Evolutionary conservation across 768 basidiomycete species (phyloP).

Genomic region (Rhizopogon vesiculosus): DNA sequence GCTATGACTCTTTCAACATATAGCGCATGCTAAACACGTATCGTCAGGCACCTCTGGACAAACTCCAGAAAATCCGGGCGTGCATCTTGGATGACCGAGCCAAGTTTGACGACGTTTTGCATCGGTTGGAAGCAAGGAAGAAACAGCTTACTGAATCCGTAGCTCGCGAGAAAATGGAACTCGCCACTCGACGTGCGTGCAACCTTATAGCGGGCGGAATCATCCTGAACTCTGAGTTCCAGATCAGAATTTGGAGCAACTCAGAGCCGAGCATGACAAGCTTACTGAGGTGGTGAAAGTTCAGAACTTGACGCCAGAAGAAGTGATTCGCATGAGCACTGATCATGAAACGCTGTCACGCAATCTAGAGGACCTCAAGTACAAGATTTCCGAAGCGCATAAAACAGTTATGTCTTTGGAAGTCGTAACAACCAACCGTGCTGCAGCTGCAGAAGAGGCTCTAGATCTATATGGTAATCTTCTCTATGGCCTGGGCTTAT

Average conservation of each 20-base stretch:
- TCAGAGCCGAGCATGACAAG: slow-evolving; percentile 59
- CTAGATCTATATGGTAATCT: slow-evolving; percentile 75
- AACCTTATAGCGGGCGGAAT: background rate
- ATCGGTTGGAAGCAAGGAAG: slow-evolving; percentile 64
- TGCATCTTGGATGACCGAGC: slow-evolving; percentile 68
- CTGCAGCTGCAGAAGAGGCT: slow-evolving; percentile 77
- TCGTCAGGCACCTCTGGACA: slow-evolving; percentile 54
- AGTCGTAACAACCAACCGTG: slow-evolving; percentile 75
- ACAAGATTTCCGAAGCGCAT: slow-evolving; percentile 71
- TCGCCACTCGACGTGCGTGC: slow-evolving; percentile 47
- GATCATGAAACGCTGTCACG: slow-evolving; percentile 78
- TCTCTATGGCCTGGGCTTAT: slow-evolving; percentile 70
- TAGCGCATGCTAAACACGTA: background rate
- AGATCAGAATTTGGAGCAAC: slow-evolving; percentile 61
- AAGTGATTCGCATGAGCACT: slow-evolving; percentile 86
- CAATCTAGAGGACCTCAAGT: slow-evolving; percentile 71
- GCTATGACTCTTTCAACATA: background rate
- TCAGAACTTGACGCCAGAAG: slow-evolving; percentile 90
- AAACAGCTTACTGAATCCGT: slow-evolving; percentile 66
- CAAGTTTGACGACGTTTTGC: slow-evolving; percentile 73
- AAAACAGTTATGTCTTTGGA: slow-evolving; percentile 75
- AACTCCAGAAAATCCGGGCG: slow-evolving; percentile 57
- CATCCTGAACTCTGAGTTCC: slow-evolving; percentile 7
- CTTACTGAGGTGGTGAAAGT: slow-evolving; percentile 66
- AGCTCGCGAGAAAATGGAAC: slow-evolving; percentile 61